Conservation (phyloP, 768 basidiomycete species). For the Tulasnella sp. region DNA sequence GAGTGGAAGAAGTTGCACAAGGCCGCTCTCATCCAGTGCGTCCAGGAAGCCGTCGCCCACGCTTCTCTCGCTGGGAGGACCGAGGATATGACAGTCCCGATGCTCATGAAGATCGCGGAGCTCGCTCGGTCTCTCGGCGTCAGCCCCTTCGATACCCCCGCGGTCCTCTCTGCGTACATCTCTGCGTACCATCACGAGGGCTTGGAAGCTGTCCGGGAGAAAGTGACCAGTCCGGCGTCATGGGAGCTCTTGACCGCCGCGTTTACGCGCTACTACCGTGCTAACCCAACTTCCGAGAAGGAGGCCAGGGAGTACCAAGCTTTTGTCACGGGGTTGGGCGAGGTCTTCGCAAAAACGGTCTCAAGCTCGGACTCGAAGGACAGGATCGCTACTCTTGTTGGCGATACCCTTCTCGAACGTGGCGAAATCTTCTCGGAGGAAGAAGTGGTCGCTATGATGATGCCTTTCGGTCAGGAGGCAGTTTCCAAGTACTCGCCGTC, state of each 20-base stretch:
- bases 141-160: slow-evolving; percentile 9
- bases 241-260: slow-evolving; percentile 1
- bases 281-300: not conserved
- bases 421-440: slow-evolving; percentile 5
- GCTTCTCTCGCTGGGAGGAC: not conserved
- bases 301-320: not conserved
- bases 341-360: not conserved
- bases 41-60: not conserved
- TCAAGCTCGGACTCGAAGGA: not conserved
- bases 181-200: slow-evolving; percentile 12
- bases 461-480: not conserved
- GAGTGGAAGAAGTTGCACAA: not conserved
- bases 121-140: not conserved
- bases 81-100: not conserved
- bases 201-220: not conserved
- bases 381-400: not conserved
- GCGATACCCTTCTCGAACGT: not conserved
- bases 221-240: not conserved
- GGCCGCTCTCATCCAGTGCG: not conserved
- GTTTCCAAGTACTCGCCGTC: not conserved
- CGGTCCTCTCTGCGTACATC: slow-evolving; percentile 17
- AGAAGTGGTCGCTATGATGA: not conserved
- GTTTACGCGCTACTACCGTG: slow-evolving; percentile 5
- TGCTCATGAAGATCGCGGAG: not conserved
- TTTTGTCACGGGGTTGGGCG: not conserved